Percentiles rank a stretch among this genome's conserved stretches.
phyloP scores from a whole-genome alignment of 148 eudicot species.

The Fagopyrum esculentum region DNA sequence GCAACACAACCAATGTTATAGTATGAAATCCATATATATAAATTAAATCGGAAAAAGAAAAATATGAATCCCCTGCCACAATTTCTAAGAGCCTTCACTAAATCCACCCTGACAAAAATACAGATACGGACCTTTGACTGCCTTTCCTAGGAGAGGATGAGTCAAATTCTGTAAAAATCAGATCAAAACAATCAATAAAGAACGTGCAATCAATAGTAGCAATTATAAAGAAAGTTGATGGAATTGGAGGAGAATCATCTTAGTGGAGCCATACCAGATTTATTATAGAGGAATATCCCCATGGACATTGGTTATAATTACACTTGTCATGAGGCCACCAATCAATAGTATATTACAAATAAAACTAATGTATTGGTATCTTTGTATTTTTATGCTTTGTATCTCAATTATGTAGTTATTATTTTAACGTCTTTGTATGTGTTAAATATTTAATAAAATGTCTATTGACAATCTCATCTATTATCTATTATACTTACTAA shows the following conservation, averaged over 20 bases:
- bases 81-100: background rate
- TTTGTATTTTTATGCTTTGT: too few relatives aligned
- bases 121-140: conserved; percentile 71
- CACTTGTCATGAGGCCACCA: conserved; percentile 97
- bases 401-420: too few relatives aligned
- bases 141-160: conserved; percentile 63
- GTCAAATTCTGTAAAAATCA: conserved; percentile 52
- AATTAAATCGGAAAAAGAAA: background rate
- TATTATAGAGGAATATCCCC: conserved; percentile 67
- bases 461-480: too few relatives aligned
- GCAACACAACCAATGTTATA: conserved; percentile 17
- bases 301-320: conserved; percentile 72
- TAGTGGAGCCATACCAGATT: conserved; percentile 47
- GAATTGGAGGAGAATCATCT: background rate
- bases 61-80: background rate
- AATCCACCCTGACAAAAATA: too few relatives aligned
- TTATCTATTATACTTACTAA: too few relatives aligned
- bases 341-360: conserved; percentile 41
- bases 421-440: too few relatives aligned
- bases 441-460: too few relatives aligned
- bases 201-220: background rate
- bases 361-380: too few relatives aligned
- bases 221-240: background rate
- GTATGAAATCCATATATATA: background rate
- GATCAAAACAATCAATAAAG: background rate